phyloP scores from a whole-genome alignment of 1,284 basidiomycete genomes.

The Porodaedalea pini region DNA sequence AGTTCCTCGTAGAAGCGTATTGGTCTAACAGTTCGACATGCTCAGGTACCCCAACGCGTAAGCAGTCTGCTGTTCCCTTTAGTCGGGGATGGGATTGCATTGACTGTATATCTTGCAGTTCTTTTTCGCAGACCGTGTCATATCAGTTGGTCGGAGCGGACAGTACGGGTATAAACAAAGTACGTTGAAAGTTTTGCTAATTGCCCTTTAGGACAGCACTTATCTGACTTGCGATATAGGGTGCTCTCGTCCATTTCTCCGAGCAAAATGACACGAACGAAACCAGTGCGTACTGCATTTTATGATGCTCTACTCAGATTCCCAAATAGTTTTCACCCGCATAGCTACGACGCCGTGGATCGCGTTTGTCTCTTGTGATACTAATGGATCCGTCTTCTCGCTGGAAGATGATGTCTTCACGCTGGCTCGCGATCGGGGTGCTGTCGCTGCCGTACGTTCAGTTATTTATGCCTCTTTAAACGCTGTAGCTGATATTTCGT shows the following conservation, averaged over 20 bases:
- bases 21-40: not conserved
- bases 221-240: constrained; percentile 39
- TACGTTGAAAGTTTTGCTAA: constrained; percentile 29
- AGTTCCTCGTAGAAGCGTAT: too few species aligned
- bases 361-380: constrained; percentile 79
- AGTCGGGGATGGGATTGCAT: constrained; percentile 8
- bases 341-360: constrained; percentile 82
- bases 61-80: constrained; percentile 12
- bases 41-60: constrained; percentile 11
- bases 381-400: constrained; percentile 62
- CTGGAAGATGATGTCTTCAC: constrained; percentile 73
- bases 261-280: constrained; percentile 45
- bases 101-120: constrained; percentile 32
- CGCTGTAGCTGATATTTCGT: not conserved
- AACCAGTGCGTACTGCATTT: constrained; percentile 25
- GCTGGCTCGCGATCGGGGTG: constrained; percentile 71
- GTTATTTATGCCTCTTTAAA: constrained; percentile 7
- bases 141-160: constrained; percentile 53
- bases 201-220: not conserved
- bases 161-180: constrained; percentile 50
- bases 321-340: not conserved
- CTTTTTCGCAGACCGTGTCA: constrained; percentile 51
- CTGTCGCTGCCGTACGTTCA: constrained; percentile 64
- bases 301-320: not conserved
- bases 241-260: constrained; percentile 76